Base-by-base conservation (phyloP, 176 grass and related monocot genomes). In the Panicum miliaceum region DNA sequence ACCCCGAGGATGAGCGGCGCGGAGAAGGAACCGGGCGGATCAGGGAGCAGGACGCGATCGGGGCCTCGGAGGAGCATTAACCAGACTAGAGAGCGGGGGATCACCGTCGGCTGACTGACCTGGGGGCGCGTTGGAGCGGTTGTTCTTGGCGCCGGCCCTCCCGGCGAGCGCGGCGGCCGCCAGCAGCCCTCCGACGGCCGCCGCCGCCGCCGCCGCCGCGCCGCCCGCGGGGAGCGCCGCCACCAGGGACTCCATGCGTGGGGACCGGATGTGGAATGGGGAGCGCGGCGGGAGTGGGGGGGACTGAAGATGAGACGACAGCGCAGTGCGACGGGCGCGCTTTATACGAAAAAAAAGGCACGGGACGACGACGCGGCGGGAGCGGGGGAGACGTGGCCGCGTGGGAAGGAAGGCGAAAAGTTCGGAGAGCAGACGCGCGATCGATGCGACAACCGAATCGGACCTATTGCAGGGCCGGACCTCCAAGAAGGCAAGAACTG, bases 161-260 rank as follows among this genome's bases (percentile, higher is more conserved):
- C 40, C 82, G 15, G 72, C 61, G 82, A 84, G 46, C 71, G 46
- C 47, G 62, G 82, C 82, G 16, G 82, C 82, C 14, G 82, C 71
- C 60, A 54, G 35, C 15, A 84, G 82, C 15, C 82, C 82, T 6
- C 61, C 82, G 72, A 45, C 71, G 45, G 46, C 72, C 3, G 15
- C 71, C 58, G 34, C 81, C 58, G 70, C 70, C n/a, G n/a, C n/a
- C n/a, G n/a, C n/a, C 43, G 58, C 71, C 12, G 58, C 70, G 71
- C 82, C 81, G 69, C 69, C 81, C 27, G 57, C 19, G 52, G 45
- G 82, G 43, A 34, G 45, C 32, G 60, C 14, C 23, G 60, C 35
- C 11, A 67, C 32, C n/a, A 84, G n/a, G 13, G 59, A 64, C 22
- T 84, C 81, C 81, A 84, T 83, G 37, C 20, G 27, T 14, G 38